phyloP scores from a whole-genome alignment of 75 land plant genomes.

The Pseudotsuga menziesii region DNA sequence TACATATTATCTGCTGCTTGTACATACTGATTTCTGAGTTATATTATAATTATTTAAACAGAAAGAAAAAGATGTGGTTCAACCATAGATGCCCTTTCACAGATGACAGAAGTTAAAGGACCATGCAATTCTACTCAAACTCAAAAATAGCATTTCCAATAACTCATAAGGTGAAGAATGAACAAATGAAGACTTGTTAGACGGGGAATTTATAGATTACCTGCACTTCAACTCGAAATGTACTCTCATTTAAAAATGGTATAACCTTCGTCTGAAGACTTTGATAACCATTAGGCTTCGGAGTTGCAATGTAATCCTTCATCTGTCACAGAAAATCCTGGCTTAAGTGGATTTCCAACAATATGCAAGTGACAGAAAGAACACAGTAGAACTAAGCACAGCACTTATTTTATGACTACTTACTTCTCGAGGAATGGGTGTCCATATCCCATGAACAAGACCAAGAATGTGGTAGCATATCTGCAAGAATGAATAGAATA shows the following conservation, averaged over 20 bases:
- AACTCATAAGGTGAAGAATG: not conserved
- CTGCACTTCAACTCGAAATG: conserved; percentile 93
- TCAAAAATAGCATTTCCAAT: not conserved
- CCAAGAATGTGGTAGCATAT: conserved; percentile 97
- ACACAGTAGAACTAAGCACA: not conserved
- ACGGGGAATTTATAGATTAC: conserved; percentile 21
- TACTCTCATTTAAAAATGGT: conserved; percentile 92
- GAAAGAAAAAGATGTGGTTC: not conserved
- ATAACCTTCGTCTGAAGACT: conserved; percentile 95
- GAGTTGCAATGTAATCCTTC: conserved; percentile 98
- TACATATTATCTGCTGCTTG: too few species aligned
- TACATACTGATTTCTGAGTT: too few species aligned
- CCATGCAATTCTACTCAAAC: conserved; percentile 1
- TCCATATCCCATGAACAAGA: conserved; percentile 95
- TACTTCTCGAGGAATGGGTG: conserved; percentile 90
- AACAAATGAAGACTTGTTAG: not conserved
- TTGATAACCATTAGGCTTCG: conserved; percentile 98
- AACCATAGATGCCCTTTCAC: not conserved
- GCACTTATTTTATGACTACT: conserved; percentile 10
- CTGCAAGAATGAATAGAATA: conserved; percentile 28
- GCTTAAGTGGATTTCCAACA: not conserved
- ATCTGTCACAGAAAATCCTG: conserved; percentile 38
- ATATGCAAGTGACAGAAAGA: not conserved
- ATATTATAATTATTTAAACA: too few species aligned
- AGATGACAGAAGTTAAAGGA: not conserved